Base-by-base conservation (phyloP, 1,284 basidiomycete genomes). In the Mrakiaceae sp. region DNA sequence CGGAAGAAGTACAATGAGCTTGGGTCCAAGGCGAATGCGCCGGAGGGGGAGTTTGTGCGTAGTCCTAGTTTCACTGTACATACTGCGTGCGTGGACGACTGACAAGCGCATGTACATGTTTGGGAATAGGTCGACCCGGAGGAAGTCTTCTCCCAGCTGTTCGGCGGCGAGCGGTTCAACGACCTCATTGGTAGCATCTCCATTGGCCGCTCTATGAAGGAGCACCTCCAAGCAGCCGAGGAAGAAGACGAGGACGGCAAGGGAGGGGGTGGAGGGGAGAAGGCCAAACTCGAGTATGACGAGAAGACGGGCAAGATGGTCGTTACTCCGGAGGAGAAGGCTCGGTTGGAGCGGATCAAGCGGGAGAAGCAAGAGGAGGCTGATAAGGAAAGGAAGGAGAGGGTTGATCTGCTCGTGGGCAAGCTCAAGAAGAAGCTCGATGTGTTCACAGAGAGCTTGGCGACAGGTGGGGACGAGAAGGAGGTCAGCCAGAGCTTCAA, bases 1-100 rank as follows among this genome's bases (percentile, higher is more conserved):
- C 84, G 94, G 46, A 84, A 84, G 71, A 96, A 95, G 77, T 97
- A 97, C 78, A 98, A 98, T 76, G 92, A 96, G 71, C 81, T 81
- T 70, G 81, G 81, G 3, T 77, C 77, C 64, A 75, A 76, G 71
- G 70, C 68, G 3, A 72, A 72, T 7, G 75, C 75, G 64, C 72
- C 74, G 3, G 72, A 70, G 4, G 73, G 73, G 5, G 73, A 73
- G 4, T 74, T 76, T 69, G 71, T 72, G 52, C 49, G 60, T 61
- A 5, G 8, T 5, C 27, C 56, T 46, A 7, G 6, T 8, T 47
- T 44, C 14, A 16, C 43, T 58, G 43, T 4, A 4, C 27, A 5
- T 54, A 8, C 42, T 12, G 12, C 12, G 27, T 54, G 12, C 27
- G 27, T 27, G 27, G 27, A 27, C 27, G 27, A 27, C 27, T 27